Percentiles rank a stretch among this genome's conserved stretches.
phyloP scores from a whole-genome alignment of 164 flowering plant species.

The Cinnamomum chago region DNA sequence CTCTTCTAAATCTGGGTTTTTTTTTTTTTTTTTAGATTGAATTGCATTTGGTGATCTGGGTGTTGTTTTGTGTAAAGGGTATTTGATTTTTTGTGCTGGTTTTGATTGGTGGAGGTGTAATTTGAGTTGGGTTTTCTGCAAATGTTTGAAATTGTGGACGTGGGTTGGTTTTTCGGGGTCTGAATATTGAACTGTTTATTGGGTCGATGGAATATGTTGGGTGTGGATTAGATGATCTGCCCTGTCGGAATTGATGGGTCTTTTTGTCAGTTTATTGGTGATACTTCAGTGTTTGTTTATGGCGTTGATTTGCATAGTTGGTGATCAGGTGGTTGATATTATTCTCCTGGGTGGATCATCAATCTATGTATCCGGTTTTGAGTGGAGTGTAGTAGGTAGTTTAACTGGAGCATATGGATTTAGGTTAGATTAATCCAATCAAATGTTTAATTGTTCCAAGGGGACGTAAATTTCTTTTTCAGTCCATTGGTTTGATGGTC shows the following conservation, averaged over 20 bases:
- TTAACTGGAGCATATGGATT: too few relatives aligned
- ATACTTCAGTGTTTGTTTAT: neutral
- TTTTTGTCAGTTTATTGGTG: neutral
- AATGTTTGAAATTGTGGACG: neutral
- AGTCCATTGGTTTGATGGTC: too few relatives aligned
- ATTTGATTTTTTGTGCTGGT: neutral
- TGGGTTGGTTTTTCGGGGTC: neutral
- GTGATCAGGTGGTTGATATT: neutral
- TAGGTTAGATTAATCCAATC: too few relatives aligned
- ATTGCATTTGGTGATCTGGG: neutral
- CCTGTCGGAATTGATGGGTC: neutral
- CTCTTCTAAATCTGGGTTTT: neutral
- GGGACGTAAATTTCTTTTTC: too few relatives aligned
- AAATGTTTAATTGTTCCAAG: too few relatives aligned
- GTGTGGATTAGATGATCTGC: neutral
- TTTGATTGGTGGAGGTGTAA: neutral
- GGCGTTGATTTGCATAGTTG: neutral
- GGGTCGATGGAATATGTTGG: neutral
- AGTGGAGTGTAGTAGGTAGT: too few relatives aligned
- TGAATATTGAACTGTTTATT: neutral
- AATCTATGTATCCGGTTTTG: too few relatives aligned
- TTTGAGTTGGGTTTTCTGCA: slow-evolving; percentile 2
- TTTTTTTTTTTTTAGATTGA: neutral
- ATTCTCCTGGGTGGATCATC: too few relatives aligned
- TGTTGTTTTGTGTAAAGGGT: neutral